phyloP scores from a whole-genome alignment of 202 grass and related monocot genomes.

The Brachypodium distachyon region DNA sequence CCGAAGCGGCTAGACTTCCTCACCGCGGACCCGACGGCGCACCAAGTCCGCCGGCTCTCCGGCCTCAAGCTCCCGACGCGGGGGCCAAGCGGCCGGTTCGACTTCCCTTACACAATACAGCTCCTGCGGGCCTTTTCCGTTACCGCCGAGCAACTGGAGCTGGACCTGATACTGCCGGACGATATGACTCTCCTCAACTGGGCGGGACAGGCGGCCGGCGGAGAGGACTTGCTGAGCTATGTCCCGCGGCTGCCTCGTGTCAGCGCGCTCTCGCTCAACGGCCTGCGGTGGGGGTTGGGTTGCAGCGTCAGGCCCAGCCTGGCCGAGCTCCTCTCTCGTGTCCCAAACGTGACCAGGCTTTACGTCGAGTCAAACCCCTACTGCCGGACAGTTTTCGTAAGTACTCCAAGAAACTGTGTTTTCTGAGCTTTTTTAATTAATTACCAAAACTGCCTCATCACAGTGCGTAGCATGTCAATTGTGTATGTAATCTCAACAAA shows the following conservation, averaged over 20 bases:
- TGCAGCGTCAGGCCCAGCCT: neutral
- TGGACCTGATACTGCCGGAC: neutral
- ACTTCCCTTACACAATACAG: neutral
- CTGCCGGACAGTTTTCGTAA: neutral
- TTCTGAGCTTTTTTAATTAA: no score
- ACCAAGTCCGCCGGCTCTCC: neutral
- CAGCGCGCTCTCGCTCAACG: neutral
- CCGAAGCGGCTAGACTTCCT: neutral
- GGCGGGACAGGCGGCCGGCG: neutral
- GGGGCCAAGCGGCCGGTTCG: neutral
- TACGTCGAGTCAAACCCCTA: neutral
- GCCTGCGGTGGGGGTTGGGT: neutral
- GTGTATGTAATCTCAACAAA: no score
- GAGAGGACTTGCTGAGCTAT: neutral
- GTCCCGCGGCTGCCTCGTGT: neutral
- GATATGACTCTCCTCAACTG: neutral
- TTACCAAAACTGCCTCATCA: no score
- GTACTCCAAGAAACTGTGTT: no score
- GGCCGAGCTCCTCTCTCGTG: neutral
- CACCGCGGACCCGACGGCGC: neutral
- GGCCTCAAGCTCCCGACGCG: neutral
- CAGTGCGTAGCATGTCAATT: no score
- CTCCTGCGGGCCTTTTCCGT: neutral
- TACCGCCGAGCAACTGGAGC: neutral
- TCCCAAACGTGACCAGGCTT: neutral